These are phyloP conservation scores for Alternaria postmessia DNA, from an alignment of 2,329 filamentous ascomycete species.

Conservation along the genomic window DNA sequence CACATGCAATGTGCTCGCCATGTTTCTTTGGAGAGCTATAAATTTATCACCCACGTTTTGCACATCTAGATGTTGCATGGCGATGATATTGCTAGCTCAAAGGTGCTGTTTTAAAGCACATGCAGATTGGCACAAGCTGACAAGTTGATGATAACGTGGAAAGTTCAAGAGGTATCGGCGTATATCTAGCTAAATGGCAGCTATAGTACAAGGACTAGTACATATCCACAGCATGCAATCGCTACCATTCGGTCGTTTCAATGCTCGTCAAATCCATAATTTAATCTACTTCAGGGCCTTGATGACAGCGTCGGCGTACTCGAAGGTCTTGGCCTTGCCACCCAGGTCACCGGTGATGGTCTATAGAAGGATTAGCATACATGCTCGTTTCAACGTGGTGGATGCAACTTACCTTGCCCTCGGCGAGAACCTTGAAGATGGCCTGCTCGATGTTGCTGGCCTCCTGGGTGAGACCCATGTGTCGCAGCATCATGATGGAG, in stretches of 20 bases:
- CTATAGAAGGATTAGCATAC: constrained; percentile 48
- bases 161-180: constrained; percentile 28
- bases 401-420: constrained; percentile 76
- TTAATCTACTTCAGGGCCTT: constrained; percentile 59
- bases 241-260: constrained; percentile 37
- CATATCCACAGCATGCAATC: constrained; percentile 51
- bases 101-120: background rate
- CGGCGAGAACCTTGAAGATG: constrained; percentile 91
- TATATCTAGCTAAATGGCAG: constrained; percentile 36
- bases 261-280: constrained; percentile 37
- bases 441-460: constrained; percentile 90
- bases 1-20: background rate
- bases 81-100: background rate
- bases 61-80: background rate
- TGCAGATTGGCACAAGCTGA: background rate
- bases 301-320: constrained; percentile 95
- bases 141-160: constrained; percentile 2
- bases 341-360: constrained; percentile 93
- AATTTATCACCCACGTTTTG: background rate
- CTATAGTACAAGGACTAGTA: constrained; percentile 50
- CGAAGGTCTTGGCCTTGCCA: constrained; percentile 92
- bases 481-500: constrained; percentile 99
- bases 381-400: background rate
- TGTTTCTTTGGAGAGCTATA: background rate
- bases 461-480: constrained; percentile 90